phyloP scores from a whole-genome alignment of 2,329 filamentous ascomycete genomes.

The Diplocarpon mali region DNA sequence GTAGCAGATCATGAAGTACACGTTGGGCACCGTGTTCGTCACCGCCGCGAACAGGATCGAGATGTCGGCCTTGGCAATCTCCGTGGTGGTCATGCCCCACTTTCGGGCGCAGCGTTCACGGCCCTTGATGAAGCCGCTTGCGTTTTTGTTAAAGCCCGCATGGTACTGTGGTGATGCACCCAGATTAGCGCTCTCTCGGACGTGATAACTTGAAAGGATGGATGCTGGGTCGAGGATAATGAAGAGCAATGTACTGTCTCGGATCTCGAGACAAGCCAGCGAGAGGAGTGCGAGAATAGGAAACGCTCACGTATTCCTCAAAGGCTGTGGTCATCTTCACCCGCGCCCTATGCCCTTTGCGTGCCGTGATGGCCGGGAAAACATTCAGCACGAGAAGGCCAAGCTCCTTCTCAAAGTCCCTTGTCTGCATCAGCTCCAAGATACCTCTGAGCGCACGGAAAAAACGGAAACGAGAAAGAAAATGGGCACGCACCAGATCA shows the following conservation, averaged over 20 bases:
- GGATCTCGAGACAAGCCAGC: too few species aligned
- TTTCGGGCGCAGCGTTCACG: slow-evolving; percentile 2
- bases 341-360: slow-evolving; percentile 8
- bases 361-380: slow-evolving; percentile 7
- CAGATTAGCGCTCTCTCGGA: too few species aligned
- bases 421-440: neutral
- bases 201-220: too few species aligned
- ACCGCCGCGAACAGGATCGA: slow-evolving; percentile 24
- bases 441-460: too few species aligned
- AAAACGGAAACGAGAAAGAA: too few species aligned
- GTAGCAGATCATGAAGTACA: slow-evolving; percentile 30
- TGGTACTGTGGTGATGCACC: neutral
- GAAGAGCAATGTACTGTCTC: too few species aligned
- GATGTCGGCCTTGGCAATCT: slow-evolving; percentile 21
- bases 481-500: neutral
- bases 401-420: slow-evolving; percentile 11
- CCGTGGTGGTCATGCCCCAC: slow-evolving; percentile 3
- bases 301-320: slow-evolving; percentile 1
- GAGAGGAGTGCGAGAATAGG: too few species aligned
- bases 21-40: slow-evolving; percentile 29
- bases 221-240: too few species aligned
- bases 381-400: slow-evolving; percentile 7
- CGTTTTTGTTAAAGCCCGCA: slow-evolving; percentile 4
- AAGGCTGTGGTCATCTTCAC: slow-evolving; percentile 2
- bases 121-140: slow-evolving; percentile 5